Percentiles rank a stretch among this genome's conserved stretches.
Evolutionary conservation across 2,329 filamentous ascomycete genomes (phyloP).

Genomic region (Leptographium galeiforme): DNA sequence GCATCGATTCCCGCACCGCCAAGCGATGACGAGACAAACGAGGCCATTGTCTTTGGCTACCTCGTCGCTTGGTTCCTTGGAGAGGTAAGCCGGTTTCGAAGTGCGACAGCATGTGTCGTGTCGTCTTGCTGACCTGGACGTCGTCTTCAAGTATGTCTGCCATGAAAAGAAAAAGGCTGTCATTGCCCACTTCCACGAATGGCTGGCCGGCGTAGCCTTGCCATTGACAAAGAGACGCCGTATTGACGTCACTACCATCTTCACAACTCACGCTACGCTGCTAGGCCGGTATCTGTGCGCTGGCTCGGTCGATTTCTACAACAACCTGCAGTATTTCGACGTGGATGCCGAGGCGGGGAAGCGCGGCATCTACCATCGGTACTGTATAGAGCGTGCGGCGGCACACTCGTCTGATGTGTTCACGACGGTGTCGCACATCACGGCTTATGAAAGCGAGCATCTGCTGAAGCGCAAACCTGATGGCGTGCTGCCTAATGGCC

Average conservation of each 20-base stretch:
- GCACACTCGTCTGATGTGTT: conserved; percentile 92
- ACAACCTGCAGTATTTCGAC: conserved; percentile 94
- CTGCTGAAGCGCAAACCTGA: conserved; percentile 95
- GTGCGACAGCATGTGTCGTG: not conserved
- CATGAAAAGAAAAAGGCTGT: conserved; percentile 87
- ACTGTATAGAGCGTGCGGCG: conserved; percentile 92
- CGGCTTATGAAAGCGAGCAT: conserved; percentile 95
- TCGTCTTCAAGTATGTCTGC: conserved; percentile 63
- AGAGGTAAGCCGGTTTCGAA: conserved; percentile 48
- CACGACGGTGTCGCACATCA: conserved; percentile 97
- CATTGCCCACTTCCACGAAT: conserved; percentile 97
- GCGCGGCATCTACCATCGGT: conserved; percentile 94
- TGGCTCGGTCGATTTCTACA: conserved; percentile 97
- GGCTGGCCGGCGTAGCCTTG: conserved; percentile 87
- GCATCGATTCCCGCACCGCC: conserved; percentile 89
- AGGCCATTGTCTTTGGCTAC: conserved; percentile 95
- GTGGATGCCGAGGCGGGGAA: conserved; percentile 94
- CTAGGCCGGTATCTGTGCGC: conserved; percentile 93
- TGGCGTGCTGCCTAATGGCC: conserved; percentile 85
- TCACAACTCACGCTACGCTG: conserved; percentile 93
- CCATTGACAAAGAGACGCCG: conserved; percentile 85
- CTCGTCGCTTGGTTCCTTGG: conserved; percentile 95
- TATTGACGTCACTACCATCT: conserved; percentile 95
- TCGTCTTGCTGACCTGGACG: not conserved
- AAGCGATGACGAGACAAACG: conserved; percentile 88